Conservation (phyloP, 768 basidiomycete genomes). For the Hygrocybe coccinea region DNA sequence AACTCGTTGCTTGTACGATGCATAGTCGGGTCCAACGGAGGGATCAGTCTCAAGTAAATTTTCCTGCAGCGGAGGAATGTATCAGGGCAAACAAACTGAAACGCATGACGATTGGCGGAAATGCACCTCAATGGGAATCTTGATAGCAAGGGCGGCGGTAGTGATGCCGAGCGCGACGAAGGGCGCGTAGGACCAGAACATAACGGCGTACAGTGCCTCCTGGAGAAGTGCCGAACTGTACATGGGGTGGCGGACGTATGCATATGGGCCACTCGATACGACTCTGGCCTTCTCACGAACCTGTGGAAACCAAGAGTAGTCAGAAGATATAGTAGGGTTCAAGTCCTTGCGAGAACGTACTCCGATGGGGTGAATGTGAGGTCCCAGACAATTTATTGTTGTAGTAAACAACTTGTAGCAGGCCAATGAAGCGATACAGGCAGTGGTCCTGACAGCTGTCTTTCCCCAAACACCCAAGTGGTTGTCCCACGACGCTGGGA, state of each 20-base stretch:
- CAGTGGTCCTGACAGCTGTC: conserved; percentile 23
- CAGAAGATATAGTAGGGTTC: not conserved
- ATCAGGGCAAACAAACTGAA: not conserved
- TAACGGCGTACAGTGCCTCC: conserved; percentile 20
- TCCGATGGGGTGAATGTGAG: conserved; percentile 30
- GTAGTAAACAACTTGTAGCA: conserved; percentile 13
- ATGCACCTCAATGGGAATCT: conserved; percentile 33
- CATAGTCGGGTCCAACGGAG: conserved; percentile 22
- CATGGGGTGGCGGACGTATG: conserved; percentile 33
- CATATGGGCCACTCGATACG: conserved; percentile 31
- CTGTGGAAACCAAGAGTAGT: not conserved
- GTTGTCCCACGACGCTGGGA: conserved; percentile 17
- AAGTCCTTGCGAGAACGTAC: conserved; percentile 16
- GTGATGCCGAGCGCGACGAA: conserved; percentile 23
- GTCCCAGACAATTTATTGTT: conserved; percentile 19
- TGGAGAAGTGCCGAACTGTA: conserved; percentile 28
- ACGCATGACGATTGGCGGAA: not conserved
- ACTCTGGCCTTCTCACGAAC: conserved; percentile 27
- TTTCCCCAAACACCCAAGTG: conserved; percentile 19
- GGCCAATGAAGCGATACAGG: conserved; percentile 23
- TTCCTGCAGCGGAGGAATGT: conserved; percentile 18
- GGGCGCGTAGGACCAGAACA: conserved; percentile 35
- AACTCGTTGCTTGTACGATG: conserved; percentile 26
- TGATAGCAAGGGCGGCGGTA: conserved; percentile 24
- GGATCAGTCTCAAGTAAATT: conserved; percentile 24